These are phyloP conservation scores for Bolboschoenus planiculmis DNA, from an alignment of 176 grass and related monocot genomes.

Conservation along the genomic window DNA sequence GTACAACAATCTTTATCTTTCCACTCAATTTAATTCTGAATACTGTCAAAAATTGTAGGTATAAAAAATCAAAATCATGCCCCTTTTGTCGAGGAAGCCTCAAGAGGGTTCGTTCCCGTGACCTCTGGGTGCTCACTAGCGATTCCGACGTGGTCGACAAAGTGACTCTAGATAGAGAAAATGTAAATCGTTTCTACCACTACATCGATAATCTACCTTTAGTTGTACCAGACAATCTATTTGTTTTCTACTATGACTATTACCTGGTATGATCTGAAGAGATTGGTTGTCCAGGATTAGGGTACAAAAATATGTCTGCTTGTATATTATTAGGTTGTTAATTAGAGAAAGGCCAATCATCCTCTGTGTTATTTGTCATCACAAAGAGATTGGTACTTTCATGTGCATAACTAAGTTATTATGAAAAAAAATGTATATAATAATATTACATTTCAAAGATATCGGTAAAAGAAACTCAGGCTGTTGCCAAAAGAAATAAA, in stretches of 20 bases:
- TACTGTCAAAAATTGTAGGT: slow-evolving; percentile 16
- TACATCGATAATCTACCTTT: slow-evolving; percentile 39
- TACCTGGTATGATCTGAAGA: slow-evolving; percentile 14
- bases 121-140: slow-evolving; percentile 38
- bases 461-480: not conserved
- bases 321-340: slow-evolving; percentile 22
- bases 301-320: not conserved
- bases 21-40: not conserved
- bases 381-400: not conserved
- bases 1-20: not conserved
- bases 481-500: not conserved
- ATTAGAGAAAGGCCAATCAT: not conserved
- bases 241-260: slow-evolving; percentile 34
- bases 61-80: slow-evolving; percentile 33
- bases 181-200: slow-evolving; percentile 19
- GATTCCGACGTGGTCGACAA: slow-evolving; percentile 29
- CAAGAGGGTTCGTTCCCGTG: slow-evolving; percentile 34
- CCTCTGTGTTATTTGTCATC: slow-evolving; percentile 22
- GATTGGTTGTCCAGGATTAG: not conserved
- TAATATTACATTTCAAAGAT: not conserved
- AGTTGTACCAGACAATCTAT: slow-evolving; percentile 22
- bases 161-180: slow-evolving; percentile 33
- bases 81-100: slow-evolving; percentile 42
- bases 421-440: not conserved
- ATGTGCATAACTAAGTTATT: slow-evolving; percentile 7